These are phyloP conservation scores for Pugionium cornutum DNA, from an alignment of 345 rosid species.

Conservation along the genomic window DNA sequence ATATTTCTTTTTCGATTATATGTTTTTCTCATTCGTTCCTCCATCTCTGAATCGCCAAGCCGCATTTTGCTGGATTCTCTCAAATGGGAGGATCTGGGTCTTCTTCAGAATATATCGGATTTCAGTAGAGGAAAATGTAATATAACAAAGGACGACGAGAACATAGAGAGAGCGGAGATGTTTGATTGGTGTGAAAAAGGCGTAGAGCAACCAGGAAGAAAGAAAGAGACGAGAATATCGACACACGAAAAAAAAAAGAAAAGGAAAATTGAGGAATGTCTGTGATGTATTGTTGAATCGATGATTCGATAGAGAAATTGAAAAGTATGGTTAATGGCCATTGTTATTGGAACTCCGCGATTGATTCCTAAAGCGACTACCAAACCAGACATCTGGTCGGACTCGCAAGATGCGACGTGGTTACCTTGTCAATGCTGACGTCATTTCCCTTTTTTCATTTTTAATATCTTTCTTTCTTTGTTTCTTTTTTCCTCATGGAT, in stretches of 20 bases:
- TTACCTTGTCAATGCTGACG: slow-evolving; percentile 39
- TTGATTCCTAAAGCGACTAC: neutral
- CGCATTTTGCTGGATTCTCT: slow-evolving; percentile 17
- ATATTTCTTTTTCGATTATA: slow-evolving; percentile 26
- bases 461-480: neutral
- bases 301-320: slow-evolving; percentile 24
- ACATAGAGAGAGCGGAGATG: slow-evolving; percentile 5
- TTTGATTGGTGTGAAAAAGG: slow-evolving; percentile 22
- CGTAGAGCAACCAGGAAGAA: slow-evolving; percentile 13
- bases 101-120: slow-evolving; percentile 4
- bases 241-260: slow-evolving; percentile 30
- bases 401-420: slow-evolving; percentile 40
- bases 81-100: slow-evolving; percentile 19
- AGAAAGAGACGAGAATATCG: slow-evolving; percentile 24
- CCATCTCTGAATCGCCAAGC: slow-evolving; percentile 28
- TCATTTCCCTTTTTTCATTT: slow-evolving; percentile 19
- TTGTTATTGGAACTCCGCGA: neutral
- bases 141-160: neutral
- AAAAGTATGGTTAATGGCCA: slow-evolving; percentile 34
- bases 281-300: slow-evolving; percentile 16
- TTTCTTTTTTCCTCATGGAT: neutral
- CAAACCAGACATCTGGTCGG: slow-evolving; percentile 45
- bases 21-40: slow-evolving; percentile 27
- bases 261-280: slow-evolving; percentile 25
- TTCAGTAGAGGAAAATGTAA: slow-evolving; percentile 27